These are phyloP conservation scores for Vanilla planifolia DNA, from an alignment of 106 monocot species.

Conservation along the genomic window DNA sequence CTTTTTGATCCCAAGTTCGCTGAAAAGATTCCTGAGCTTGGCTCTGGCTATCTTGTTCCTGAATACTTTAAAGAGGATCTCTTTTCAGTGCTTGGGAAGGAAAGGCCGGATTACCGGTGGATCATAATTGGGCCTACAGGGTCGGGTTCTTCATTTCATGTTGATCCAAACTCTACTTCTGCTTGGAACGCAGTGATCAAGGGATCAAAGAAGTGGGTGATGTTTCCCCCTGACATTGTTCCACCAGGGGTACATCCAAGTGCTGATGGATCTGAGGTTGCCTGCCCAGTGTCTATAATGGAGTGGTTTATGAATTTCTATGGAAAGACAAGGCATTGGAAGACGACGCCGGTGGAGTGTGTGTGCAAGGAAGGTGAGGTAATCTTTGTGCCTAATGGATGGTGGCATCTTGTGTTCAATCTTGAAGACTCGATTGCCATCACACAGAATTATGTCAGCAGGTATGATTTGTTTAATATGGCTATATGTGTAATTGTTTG, in stretches of 20 bases:
- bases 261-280: constrained; percentile 83
- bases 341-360: constrained; percentile 84
- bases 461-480: constrained; percentile 48
- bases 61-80: constrained; percentile 83
- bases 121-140: constrained; percentile 85
- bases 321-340: constrained; percentile 46
- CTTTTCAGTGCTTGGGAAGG: constrained; percentile 64
- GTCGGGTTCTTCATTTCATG: constrained; percentile 96
- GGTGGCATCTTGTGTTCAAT: constrained; percentile 99
- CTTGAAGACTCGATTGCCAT: constrained; percentile 93
- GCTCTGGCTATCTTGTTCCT: constrained; percentile 67
- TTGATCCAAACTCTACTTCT: constrained; percentile 94
- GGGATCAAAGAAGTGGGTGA: constrained; percentile 96
- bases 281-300: constrained; percentile 91
- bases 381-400: constrained; percentile 95
- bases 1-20: constrained; percentile 88
- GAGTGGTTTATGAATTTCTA: constrained; percentile 99
- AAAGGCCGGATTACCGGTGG: constrained; percentile 88
- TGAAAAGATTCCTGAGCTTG: constrained; percentile 77
- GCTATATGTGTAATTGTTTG: too few relatives aligned
- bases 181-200: constrained; percentile 95
- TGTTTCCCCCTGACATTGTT: constrained; percentile 90
- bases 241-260: constrained; percentile 96
- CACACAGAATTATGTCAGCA: constrained; percentile 98
- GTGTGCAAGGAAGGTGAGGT: constrained; percentile 84